A percentile compares a stretch with the other conserved stretches of the same genome.
Evolutionary conservation across 202 grass and related monocot genomes (phyloP).

Genomic region (Panicum virgatum): DNA sequence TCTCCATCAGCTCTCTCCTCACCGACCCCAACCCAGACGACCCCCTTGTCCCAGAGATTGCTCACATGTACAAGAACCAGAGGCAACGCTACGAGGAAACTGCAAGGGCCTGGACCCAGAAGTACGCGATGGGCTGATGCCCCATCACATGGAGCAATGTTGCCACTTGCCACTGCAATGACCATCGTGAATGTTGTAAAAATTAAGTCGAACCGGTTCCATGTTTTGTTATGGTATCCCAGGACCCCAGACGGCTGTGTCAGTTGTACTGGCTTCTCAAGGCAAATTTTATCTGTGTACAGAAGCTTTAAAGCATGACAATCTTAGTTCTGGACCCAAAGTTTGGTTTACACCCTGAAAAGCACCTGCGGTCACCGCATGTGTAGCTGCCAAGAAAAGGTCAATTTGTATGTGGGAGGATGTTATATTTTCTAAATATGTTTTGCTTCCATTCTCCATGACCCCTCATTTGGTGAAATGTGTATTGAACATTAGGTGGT

Average conservation of each 20-base stretch:
- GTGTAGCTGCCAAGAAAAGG: not conserved
- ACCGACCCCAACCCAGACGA: conserved; percentile 80
- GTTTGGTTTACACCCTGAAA: conserved; percentile 20
- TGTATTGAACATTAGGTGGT: not conserved
- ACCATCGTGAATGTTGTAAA: not conserved
- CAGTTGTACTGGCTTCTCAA: not conserved
- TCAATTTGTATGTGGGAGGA: not conserved
- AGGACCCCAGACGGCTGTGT: not conserved
- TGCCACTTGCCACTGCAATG: not conserved
- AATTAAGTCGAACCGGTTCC: not conserved
- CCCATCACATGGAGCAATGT: not conserved
- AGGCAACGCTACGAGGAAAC: conserved; percentile 70
- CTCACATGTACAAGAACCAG: conserved; percentile 83
- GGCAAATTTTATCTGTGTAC: conserved; percentile 31
- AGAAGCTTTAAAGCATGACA: not conserved
- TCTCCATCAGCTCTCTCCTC: conserved; percentile 89
- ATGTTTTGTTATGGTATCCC: not conserved
- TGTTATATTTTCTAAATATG: conserved; percentile 11
- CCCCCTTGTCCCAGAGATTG: conserved; percentile 83
- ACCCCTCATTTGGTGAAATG: not conserved
- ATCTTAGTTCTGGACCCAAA: conserved; percentile 9
- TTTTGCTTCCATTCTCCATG: not conserved
- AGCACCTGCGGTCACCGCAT: not conserved
- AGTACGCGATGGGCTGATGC: conserved; percentile 71
- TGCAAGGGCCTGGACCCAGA: conserved; percentile 81